Evolutionary conservation across 1,139 yeast species (phyloP), one percentile per base, ranked within the genome.

Genomic region (Waltiozyma solani): DNA sequence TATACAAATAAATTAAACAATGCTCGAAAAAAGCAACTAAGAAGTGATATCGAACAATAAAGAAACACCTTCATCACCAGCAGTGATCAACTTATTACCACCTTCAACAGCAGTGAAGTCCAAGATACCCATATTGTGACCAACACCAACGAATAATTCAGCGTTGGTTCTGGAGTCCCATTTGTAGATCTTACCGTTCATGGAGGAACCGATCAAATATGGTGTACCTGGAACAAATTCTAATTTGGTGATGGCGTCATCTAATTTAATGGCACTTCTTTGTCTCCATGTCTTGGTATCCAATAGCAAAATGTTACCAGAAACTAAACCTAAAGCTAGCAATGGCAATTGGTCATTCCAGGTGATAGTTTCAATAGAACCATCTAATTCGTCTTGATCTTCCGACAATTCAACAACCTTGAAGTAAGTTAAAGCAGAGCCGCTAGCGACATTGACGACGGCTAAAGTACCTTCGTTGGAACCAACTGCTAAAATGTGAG

Each of bases 41-140:
- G 33, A 23, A 11, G 33, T 8, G 14, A 31, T 43, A 41, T 70
- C 68, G 52, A 79, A 89, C 8, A 91, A 74, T 49, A 91, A 67
- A 8, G 95, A 77, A 27, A 91, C 96, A 48, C 95, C 96, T 59
- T 91, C 98, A 58, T 91, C 98, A 45, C 97, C 97, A n/a, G 96
- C 98, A 22, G 96, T 85, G 32, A 87, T 72, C 37, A 93, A 56
- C 55, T 81, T 78, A 41, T 71, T 70, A 32, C 85, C 89, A 34
- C 71, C 63, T n/a, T 76, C 76, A 32, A 67, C 57, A 35, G 77
- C 53, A 13, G 81, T 76, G 58, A 89, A 87, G 52, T 87, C 96
- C 44, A 91, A 70, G 13, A 91, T 79, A 41, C 97, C 97, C 82
- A 85, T 84, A 58, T 82, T 84, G 60, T 91, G 98, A 19, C 98